Evolutionary conservation across 1,284 basidiomycete genomes (phyloP), one percentile per base, ranked within the genome.

Genomic region (Cryptococcus sp.): DNA sequence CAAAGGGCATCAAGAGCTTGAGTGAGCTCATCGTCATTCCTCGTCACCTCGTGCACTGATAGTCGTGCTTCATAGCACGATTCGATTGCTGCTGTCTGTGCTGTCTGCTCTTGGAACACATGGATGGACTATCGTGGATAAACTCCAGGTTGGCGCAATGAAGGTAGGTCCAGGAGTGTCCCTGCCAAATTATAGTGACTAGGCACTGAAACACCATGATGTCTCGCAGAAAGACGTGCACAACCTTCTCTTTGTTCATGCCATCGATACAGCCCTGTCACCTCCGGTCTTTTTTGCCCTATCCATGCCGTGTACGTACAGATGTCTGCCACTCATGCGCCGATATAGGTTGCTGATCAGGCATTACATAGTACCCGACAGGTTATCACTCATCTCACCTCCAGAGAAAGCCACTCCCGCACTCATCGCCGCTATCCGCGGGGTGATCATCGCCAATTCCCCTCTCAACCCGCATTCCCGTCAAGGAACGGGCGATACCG

Each of bases 261-360:
- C 64, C 1, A 38, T 62, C 0, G 55, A 67, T 5, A 61, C 56
- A 3, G 47, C 50, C 17, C 49, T 60, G 17, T 53, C 38, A 11
- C 69, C 76, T 2, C 76, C 76, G 0, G 55, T 66, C 1, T 75
- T 71, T 56, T 75, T 78, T 40, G 76, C 76, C 1, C n/a, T 77
- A 3, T 74, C 73, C 8, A 51, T 77, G 10, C 76, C 76, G 38
- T 49, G 76, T 75, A 23, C 60, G 73, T 60, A 22, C 19, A 20
- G 7, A 2, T 20, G 23, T 19, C 3, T 23, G 17, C 8, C n/a
- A 22, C 23, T 39, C 15, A 41, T 23, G 7, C 44, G 19, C 5
- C 44, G 17, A 39, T 8, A 17, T 38, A 16, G 25, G 11, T 3
- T 35, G 17, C 47, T 44, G 19, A 46, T 15, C 27, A 10, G n/a